Conservation (phyloP, 2,329 filamentous ascomycete genomes). For the Pyricularia sp. region DNA sequence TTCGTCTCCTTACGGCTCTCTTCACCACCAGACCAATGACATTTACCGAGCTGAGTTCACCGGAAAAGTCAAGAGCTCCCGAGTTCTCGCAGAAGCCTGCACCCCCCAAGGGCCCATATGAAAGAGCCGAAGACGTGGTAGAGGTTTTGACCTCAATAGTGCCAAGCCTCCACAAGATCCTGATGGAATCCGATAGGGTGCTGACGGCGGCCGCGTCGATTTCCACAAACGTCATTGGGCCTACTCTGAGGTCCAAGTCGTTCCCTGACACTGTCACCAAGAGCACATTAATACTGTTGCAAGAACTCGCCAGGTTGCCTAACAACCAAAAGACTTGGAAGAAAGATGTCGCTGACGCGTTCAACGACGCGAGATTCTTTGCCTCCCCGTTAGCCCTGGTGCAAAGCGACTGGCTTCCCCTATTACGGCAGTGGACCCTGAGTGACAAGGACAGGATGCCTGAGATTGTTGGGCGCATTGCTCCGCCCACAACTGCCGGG, state of each 20-base stretch:
- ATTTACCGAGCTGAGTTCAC: conserved; percentile 45
- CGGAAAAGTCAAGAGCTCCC: conserved; percentile 29
- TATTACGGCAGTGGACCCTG: conserved; percentile 76
- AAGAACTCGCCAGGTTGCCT: conserved; percentile 66
- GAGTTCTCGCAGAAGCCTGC: conserved; percentile 23
- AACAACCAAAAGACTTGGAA: conserved; percentile 85
- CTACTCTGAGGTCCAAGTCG: conserved; percentile 70
- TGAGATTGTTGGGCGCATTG: conserved; percentile 70
- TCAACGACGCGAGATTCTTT: conserved; percentile 85
- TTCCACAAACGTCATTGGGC: conserved; percentile 72
- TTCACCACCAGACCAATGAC: conserved; percentile 82
- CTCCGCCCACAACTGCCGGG: conserved; percentile 80
- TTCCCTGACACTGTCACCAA: conserved; percentile 80
- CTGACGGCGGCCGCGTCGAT: conserved; percentile 69
- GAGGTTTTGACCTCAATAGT: conserved; percentile 71
- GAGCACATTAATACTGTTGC: conserved; percentile 62
- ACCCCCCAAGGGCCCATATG: conserved; percentile 20
- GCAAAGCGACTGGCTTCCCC: conserved; percentile 66
- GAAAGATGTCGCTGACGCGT: conserved; percentile 84
- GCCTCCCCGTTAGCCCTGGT: conserved; percentile 57
- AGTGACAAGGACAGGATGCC: conserved; percentile 81
- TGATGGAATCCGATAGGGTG: conserved; percentile 80
- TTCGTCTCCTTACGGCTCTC: conserved; percentile 80
- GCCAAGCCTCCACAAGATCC: conserved; percentile 69
- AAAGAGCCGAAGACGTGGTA: conserved; percentile 65